Base-by-base conservation (phyloP, 495 filamentous ascomycete species). In the Annulohypoxylon nitens region DNA sequence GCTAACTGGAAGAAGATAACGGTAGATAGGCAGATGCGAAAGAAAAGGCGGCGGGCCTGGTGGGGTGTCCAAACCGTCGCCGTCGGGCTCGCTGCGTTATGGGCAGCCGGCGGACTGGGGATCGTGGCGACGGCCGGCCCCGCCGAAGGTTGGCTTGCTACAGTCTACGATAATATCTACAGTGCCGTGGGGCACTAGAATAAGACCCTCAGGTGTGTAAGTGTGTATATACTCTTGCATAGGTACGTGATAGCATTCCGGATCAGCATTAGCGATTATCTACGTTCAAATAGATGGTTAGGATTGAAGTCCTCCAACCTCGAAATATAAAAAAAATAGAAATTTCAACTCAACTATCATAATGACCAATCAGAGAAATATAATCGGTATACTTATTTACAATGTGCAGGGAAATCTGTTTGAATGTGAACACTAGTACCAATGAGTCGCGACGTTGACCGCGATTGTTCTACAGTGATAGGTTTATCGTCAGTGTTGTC, bases 71-170 rank as follows among this genome's bases (percentile, higher is more conserved):
- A 94, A 77, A 90, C 82, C 0, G 80, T 90, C 43, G 83, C 87
- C 1, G 88, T 86, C 0, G 79, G 83, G 2, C 83, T 90, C 14
- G 83, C 89, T 20, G 87, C 79, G 0, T 48, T 93, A 33, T 98
- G 95, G 95, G 86, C 94, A 62, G 92, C 90, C 1, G 95, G 95
- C 37, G 89, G 93, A 7, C 80, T 97, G 57, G 92, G 92, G 0
- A 83, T 97, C 53, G 88, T 97, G 26, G 93, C 90, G 14, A 85
- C 88, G 72, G 91, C 85, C n/a, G 94, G 94, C 0, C 79, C 79
- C 65, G 89, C 88, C 9, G 80, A 84, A 18, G 93, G 93, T 1
- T 98, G 93, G 92, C 83, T 97, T 25, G 93, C 89, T 25, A 91
- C 87, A 74, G 81, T 91, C 18, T 97, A 93, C 83, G 93, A 97